These are phyloP conservation scores for Leucosporidium scottii DNA, from an alignment of 768 basidiomycete genomes.

Conservation along the genomic window DNA sequence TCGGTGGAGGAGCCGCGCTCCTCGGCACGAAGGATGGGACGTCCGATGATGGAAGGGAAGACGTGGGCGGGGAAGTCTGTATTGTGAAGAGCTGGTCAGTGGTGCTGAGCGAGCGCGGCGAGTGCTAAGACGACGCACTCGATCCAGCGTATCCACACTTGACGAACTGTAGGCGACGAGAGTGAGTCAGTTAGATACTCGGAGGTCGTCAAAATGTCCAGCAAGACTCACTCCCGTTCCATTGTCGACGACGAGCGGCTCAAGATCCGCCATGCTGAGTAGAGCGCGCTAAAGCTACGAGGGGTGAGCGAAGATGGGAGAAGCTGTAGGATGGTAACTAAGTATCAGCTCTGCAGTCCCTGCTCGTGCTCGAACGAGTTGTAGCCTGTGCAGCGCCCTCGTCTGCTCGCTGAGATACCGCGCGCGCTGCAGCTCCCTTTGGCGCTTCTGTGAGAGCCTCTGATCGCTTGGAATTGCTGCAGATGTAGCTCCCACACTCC, in stretches of 20 bases:
- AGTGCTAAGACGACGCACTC: conserved; percentile 41
- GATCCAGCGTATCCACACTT: conserved; percentile 86
- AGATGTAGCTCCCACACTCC: no score
- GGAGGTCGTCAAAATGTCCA: background rate
- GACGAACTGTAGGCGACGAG: conserved; percentile 57
- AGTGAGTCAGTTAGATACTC: background rate
- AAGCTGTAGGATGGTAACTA: background rate
- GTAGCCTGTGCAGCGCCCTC: no score
- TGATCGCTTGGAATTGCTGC: no score
- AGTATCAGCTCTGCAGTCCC: no score
- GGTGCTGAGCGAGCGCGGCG: background rate
- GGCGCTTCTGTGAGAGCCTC: no score
- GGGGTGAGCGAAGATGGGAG: background rate
- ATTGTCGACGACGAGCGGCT: conserved; percentile 71
- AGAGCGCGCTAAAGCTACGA: background rate
- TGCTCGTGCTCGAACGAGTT: no score
- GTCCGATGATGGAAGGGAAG: conserved; percentile 92
- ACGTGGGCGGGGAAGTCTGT: conserved; percentile 84
- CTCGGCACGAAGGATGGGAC: conserved; percentile 94
- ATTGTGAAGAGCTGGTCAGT: background rate
- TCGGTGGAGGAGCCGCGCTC: conserved; percentile 64
- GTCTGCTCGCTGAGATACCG: no score
- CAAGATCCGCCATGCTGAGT: conserved; percentile 22
- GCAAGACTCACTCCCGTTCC: conserved; percentile 67
- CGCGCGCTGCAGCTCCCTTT: no score